Base-by-base conservation (phyloP, 2,329 filamentous ascomycete genomes). In the Colletotrichum acutatum region DNA sequence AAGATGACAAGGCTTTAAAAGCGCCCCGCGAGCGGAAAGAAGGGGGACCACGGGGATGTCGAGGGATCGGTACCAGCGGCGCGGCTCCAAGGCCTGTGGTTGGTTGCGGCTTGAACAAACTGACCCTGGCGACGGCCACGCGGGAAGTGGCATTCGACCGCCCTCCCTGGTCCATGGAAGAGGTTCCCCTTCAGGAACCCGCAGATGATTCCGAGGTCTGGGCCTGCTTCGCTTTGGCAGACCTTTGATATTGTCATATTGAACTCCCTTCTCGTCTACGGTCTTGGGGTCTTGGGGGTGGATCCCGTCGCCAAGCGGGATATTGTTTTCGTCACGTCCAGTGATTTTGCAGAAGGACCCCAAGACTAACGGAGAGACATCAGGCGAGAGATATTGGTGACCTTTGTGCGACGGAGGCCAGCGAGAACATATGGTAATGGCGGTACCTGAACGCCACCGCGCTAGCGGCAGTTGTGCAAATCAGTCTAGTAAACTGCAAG, bases 381-480 rank as follows among this genome's bases (percentile, higher is more conserved):
- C 30, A 28, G 30, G 30, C 56, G 24, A 58, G 42, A 59, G 60
- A 37, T 64, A 70, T 70, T 61, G 42, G 66, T 28, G 68, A 58
- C 52, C 22, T 60, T 60, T 59, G 58, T 68, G 54, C 34, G 46
- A 70, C 54, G 14, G 60, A 30, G 16, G 14, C 53, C 60, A 56
- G 46, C 53, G 19, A 60, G 9, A 22, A 46, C 16, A 42, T 19
- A 19, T 42, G 16, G 22, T 16, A 6, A 65, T 34, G 19, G 34
- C 16, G 56, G 70, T 66, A 57, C 60, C 70, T 65, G 70, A 57
- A 34, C 70, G 70, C 66, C 66, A 72, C 70, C 32, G 26, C 54
- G 70, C 70, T 70, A 70, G 54, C 70, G 66, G 66, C 56, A 70
- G 70, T 70, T 72, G 60, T 57, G 70, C 28, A 52, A 60, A 46